Base-by-base conservation (phyloP, 2,329 filamentous ascomycete genomes). In the Diplodia scrobiculata region DNA sequence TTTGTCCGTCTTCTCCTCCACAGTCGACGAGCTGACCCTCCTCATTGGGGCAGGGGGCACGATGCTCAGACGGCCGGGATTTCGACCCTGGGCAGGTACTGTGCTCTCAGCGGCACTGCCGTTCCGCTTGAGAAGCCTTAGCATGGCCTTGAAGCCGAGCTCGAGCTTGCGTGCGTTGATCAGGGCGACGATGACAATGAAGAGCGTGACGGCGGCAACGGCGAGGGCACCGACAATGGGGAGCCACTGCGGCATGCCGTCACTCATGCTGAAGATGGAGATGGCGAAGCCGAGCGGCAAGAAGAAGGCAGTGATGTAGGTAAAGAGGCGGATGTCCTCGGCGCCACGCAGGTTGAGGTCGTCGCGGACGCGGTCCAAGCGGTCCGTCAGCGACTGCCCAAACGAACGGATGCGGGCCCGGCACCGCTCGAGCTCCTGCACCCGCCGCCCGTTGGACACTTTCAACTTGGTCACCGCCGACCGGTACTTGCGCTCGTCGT, bases 291-390 rank as follows among this genome's bases (percentile, higher is more conserved):
- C 72, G 0, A 75, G 67, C 0, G 75, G 75, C 2, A 78, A 67
- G 67, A 78, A 78, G 25, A 78, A 71, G 4, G 75, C 73, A 0
- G 75, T 78, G 3, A 75, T 73, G 58, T 76, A 76, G 0, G 76
- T 78, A 63, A 78, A 77, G 48, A 73, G 69, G 0, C 71, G 71
- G 52, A 77, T 72, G 53, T 77, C 73, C 51, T 75, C 71, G 0
- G 72, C 70, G 25, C 72, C 59, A 9, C 52, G 58, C 11, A 71
- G 67, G 32, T 66, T 70, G 7, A 71, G 59, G 17, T 72, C 69
- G 21, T 70, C 66, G 10, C 70, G 66, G 13, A 69, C 69, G 1
- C 69, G 67, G 38, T 70, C 70, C 5, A 70, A 67, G 2, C 66
- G 66, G 50, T 66, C 69, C 1, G 64, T 67, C 7, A 73, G 69